Evolutionary conservation across 2,329 filamentous ascomycete genomes (phyloP), one percentile per base, ranked within the genome.

Genomic region (Atkinsonella hypoxylon): DNA sequence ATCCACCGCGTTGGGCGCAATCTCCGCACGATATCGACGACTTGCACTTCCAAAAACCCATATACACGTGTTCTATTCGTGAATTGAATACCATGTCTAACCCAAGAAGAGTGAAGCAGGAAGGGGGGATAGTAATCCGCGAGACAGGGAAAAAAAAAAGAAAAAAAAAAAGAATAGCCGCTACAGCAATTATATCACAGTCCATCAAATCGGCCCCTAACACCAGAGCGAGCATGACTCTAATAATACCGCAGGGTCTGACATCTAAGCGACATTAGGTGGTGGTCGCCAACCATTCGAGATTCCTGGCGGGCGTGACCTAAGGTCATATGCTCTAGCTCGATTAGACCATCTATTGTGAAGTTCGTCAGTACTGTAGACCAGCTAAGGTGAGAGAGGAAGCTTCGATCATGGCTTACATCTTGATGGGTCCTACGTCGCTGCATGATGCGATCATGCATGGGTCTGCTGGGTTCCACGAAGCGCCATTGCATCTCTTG

Each of bases 371-470:
- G 9, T 15, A 15, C 22, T 20, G 18, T 18, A 13, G 9, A 20
- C 18, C 40, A 36, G 4, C 5, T 18, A 40, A 11, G 4, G 8
- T n/a, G n/a, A 32, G 12, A 17, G 18, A 40, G 39, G 32, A 6
- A 15, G 11, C 15, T 36, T 2, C 34, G 4, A 15, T 36, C 11
- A 36, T 30, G 22, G 72, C 86, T 74, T 73, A 96, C 85, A 98
- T 89, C 69, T 85, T 83, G 56, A 97, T 83, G 63, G 78, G 82
- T 49, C 77, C 76, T 62, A 97, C 93, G 64, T 98, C 93, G 17
- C 91, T 90, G 52, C 87, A 91, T 12, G 89, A 91, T 15, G 89
- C 93, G 67, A 96, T 88, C 72, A 96, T 84, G 54, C 79, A 80
- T 1, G 88, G 82, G 61, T 96, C 81, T 11, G 71, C 76, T 1